phyloP scores from a whole-genome alignment of 257 asterid species.

The Perilla frutescens region DNA sequence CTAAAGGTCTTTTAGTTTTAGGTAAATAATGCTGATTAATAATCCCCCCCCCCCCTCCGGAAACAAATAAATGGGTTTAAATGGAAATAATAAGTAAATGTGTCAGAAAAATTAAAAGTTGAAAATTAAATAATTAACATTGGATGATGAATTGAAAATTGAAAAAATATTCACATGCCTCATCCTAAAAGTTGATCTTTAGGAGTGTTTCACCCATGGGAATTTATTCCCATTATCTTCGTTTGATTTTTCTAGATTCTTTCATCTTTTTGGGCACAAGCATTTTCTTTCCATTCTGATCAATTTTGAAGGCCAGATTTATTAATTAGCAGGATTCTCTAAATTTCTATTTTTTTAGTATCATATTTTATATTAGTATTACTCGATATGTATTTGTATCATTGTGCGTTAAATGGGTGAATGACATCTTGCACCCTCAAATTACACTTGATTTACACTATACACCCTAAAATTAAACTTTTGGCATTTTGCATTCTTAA shows the following conservation, averaged over 20 bases:
- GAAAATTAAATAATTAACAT: neutral
- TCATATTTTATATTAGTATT: neutral
- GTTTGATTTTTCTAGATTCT: constrained; percentile 32
- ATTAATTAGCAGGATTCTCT: neutral
- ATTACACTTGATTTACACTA: too few species aligned
- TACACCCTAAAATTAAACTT: too few species aligned
- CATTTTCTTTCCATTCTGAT: neutral
- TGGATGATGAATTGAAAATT: neutral
- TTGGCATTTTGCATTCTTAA: too few species aligned
- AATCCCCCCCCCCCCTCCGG: too few species aligned
- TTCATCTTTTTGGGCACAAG: constrained; percentile 7
- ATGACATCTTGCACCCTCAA: too few species aligned
- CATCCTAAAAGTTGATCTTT: constrained; percentile 40
- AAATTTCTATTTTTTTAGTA: neutral
- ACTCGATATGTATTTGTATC: too few species aligned
- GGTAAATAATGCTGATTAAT: too few species aligned
- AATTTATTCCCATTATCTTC: constrained; percentile 47
- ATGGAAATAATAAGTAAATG: too few species aligned
- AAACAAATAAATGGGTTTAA: too few species aligned
- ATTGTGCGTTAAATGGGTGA: too few species aligned
- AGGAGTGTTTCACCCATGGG: constrained; percentile 25
- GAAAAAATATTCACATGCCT: constrained; percentile 31
- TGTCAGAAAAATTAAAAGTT: neutral
- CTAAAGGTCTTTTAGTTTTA: too few species aligned
- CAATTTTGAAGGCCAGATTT: neutral